Conservation (phyloP, 768 basidiomycete genomes). For the Amanita subjunquillea region DNA sequence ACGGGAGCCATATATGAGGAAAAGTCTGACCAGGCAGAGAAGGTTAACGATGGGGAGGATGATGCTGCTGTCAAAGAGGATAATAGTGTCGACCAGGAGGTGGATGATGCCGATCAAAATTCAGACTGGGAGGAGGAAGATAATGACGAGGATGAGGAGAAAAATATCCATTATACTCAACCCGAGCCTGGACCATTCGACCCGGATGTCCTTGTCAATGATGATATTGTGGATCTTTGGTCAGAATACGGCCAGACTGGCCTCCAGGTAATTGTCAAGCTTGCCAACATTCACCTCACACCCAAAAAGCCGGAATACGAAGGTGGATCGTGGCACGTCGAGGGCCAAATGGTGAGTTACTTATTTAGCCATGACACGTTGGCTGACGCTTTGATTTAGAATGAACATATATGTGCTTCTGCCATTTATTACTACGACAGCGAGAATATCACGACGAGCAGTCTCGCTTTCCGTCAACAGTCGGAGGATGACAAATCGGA, state of each 20-base stretch:
- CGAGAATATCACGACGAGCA: conserved; percentile 19
- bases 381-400: neutral
- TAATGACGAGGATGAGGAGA: no score
- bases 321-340: conserved; percentile 24
- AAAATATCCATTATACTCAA: no score
- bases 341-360: conserved; percentile 8
- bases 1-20: no score
- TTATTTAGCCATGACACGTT: no score
- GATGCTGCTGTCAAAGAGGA: no score
- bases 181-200: neutral
- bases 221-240: neutral
- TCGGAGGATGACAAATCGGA: neutral
- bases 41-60: no score
- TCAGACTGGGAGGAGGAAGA: no score
- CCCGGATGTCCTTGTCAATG: no score
- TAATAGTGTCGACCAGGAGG: no score
- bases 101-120: no score
- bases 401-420: conserved; percentile 3
- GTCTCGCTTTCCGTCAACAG: conserved; percentile 19
- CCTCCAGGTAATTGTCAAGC: conserved; percentile 25
- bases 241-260: neutral
- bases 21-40: no score
- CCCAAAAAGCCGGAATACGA: neutral
- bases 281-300: conserved; percentile 19
- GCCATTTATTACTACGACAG: conserved; percentile 14